Base-by-base conservation (phyloP, 192 early-diverging fungal genomes). In the Coemansia biformis region DNA sequence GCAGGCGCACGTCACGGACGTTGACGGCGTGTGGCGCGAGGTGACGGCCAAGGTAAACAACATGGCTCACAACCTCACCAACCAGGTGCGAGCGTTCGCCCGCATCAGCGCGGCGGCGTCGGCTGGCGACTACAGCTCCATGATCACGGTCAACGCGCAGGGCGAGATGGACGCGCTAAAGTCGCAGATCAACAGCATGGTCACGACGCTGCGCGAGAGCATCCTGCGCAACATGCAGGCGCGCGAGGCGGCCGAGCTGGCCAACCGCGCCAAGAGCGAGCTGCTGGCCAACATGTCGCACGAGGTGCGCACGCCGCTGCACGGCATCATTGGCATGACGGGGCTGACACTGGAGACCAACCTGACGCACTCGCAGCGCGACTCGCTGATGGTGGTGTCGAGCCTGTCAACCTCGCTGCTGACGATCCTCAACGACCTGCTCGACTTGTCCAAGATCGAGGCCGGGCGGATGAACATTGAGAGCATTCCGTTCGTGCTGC, bases 151-250 rank as follows among this genome's bases (percentile, higher is more conserved):
- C 12, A 82, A 85, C 44, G 86, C 86, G 5, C 83, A 82, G 24
- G 88, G 88, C 40, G 88, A 91, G 67, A 91, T 91, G 88, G 84
- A 86, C 38, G 81, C 81, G 46, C 76, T 89, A 48, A 86, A 87
- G 59, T 83, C 81, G 38, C 83, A 87, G 79, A 89, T 91, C 63
- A 89, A 91, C 58, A 80, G 88, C 46, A 89, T 91, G 86, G 85
- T 89, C 16, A 76, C 69, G 29, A 80, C 79, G n/a, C 70, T 91
- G 23, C 78, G 86, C 14, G 84, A 84, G 32, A 84, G 81, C 56
- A 83, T 91, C 38, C 76, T 83, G 57, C 83, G 85, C 76, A 85
- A 91, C 62, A 79, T 82, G 12, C 77, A 79, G 37, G 87, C 89
- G 12, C 80, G 87, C 57, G 86, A 89, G 43, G 77, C 83, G 14